Evolutionary conservation across 2,329 filamentous ascomycete genomes (phyloP).

Genomic region (Pyrenophora teres): DNA sequence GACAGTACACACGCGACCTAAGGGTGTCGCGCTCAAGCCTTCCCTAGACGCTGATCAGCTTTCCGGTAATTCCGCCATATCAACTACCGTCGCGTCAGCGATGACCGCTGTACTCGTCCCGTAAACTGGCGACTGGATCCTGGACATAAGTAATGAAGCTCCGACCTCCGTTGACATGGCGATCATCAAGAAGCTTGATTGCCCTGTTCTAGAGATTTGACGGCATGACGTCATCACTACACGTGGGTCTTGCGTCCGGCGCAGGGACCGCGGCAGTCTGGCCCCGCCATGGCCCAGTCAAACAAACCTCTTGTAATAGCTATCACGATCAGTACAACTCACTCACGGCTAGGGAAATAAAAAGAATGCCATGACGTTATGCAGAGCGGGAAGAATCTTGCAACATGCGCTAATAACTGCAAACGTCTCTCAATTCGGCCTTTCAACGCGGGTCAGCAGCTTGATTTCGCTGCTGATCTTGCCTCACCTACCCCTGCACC

Average conservation of each 20-base stretch:
- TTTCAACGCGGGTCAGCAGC: slow-evolving; percentile 1
- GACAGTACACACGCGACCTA: no score
- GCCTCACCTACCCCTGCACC: slow-evolving; percentile 11
- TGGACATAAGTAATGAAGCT: neutral
- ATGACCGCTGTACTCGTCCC: slow-evolving; percentile 5
- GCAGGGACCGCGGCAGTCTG: slow-evolving; percentile 19
- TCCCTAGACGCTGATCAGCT: no score
- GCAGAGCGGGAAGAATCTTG: no score
- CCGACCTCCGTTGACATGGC: slow-evolving; percentile 4
- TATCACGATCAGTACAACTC: no score
- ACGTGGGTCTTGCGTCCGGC: slow-evolving; percentile 18
- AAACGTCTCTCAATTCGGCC: neutral
- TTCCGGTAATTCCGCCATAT: no score
- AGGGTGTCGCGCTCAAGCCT: no score
- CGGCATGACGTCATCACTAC: slow-evolving; percentile 25
- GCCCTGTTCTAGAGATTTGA: neutral
- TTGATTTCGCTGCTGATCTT: slow-evolving; percentile 6
- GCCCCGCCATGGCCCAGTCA: slow-evolving; percentile 9
- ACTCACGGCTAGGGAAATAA: no score
- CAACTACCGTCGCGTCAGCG: neutral
- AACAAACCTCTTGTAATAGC: neutral
- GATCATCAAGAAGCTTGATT: slow-evolving; percentile 16
- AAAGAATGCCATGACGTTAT: no score
- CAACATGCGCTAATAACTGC: neutral
- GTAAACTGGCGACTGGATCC: slow-evolving; percentile 1